Base-by-base conservation (phyloP, 2,329 filamentous ascomycete genomes). In the Simplicillium aogashimaense region DNA sequence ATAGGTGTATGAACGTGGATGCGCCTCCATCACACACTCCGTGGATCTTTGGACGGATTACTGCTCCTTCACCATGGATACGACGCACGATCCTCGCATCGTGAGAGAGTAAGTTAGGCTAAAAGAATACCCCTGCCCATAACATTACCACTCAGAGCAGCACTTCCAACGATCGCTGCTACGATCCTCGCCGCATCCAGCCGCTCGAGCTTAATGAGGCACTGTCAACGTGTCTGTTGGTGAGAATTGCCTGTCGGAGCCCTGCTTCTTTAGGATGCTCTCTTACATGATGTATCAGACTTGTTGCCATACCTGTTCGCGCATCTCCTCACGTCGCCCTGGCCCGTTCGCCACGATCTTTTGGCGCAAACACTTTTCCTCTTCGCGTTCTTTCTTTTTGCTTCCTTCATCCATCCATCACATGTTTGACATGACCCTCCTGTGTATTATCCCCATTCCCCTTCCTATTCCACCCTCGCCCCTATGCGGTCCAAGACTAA, bases 31-130 rank as follows among this genome's bases (percentile, higher is more conserved):
- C 55, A 83, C 84, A 41, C 87, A 86, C 57, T 97, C 90, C 29
- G 89, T 95, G 54, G 92, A 98, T 60, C 72, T 98, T 44, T 98
- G 92, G 92, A 85, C 87, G 39, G 89, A 94, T 55, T 98, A 95
- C 69, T 97, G 90, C 69, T 78, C 81, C 55, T 97, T 97, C 78
- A 97, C 97, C 64, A 88, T 92, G 68, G 88, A 97, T 61, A 97
- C 92, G 43, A 92, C 86, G 52, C 92, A 98, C 67, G 88, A 94
- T 59, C 77, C 86, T 54, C 86, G 94, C 60, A 76, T 94, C 64
- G 94, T 95, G 69, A 83, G 92, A 94, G 92, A 97, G 92, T 98
- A 95, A 97, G 92, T 97, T 76, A 69, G 65, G 47, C 49, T 52
- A 59, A 64, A 66, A 68, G 70, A 72, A 80, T 81, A 80, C 72